A percentile compares a stretch with the other conserved stretches of the same genome.
These are phyloP conservation scores for Brassica carinata DNA, from an alignment of 345 rosid species.

Conservation along the genomic window DNA sequence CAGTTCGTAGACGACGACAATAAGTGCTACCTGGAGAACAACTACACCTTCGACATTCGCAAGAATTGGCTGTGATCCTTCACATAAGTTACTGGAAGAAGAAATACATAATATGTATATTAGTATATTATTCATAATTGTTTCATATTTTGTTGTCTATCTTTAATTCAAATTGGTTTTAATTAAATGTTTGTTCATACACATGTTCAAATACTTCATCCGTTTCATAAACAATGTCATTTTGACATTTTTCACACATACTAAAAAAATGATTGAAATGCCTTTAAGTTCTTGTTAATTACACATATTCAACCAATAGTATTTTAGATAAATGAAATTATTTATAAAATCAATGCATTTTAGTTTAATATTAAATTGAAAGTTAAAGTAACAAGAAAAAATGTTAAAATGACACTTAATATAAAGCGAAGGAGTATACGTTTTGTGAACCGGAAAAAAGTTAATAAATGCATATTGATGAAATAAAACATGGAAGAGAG, in stretches of 20 bases:
- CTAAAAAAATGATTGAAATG: no score
- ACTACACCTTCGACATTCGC: conserved; percentile 71
- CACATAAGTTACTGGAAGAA: conserved; percentile 10
- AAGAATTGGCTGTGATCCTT: conserved; percentile 54
- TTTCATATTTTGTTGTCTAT: neutral
- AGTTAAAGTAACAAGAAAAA: no score
- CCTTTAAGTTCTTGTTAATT: no score
- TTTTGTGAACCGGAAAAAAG: neutral
- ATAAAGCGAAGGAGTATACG: neutral
- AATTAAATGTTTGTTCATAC: neutral
- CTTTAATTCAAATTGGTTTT: neutral
- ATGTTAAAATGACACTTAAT: no score
- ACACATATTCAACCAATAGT: no score
- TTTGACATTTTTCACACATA: no score
- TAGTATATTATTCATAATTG: neutral
- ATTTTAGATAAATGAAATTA: no score
- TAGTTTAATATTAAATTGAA: no score
- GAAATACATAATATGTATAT: neutral
- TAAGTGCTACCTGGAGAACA: conserved; percentile 76
- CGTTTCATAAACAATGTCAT: no score
- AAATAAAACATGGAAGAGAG: neutral
- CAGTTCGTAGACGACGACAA: conserved; percentile 81
- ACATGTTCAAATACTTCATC: neutral
- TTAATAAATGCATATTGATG: neutral
- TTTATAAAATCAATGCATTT: no score